A percentile compares a stretch with the other conserved stretches of the same genome.
phyloP scores from a whole-genome alignment of 116 monocot species.

The Posidonia oceanica region DNA sequence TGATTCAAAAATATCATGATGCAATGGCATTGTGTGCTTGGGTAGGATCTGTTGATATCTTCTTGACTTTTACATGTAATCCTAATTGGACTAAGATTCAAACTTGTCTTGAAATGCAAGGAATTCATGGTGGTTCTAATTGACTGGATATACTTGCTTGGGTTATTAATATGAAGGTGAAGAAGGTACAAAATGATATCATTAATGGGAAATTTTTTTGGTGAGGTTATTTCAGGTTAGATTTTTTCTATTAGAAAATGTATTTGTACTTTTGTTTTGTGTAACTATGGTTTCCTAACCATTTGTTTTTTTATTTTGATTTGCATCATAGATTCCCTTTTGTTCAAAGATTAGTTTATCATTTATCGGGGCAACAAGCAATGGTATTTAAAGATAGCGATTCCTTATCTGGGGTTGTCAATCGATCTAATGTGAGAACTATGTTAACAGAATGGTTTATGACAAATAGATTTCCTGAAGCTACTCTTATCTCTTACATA shows the following conservation, averaged over 20 bases:
- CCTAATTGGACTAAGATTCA: conserved; percentile 7
- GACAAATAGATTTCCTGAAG: too few relatives aligned
- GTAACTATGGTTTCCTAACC: background rate
- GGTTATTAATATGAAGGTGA: conserved; percentile 6
- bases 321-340: too few relatives aligned
- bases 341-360: too few relatives aligned
- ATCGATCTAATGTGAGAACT: too few relatives aligned
- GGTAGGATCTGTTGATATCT: conserved; percentile 13
- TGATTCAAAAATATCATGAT: conserved; percentile 29
- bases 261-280: background rate
- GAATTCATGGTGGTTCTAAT: background rate
- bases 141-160: conserved; percentile 5
- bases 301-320: background rate
- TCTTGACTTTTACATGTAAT: conserved; percentile 24
- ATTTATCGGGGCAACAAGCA: too few relatives aligned
- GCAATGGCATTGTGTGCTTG: conserved; percentile 16
- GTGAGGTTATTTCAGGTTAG: background rate
- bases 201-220: background rate
- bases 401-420: too few relatives aligned
- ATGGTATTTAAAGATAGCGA: too few relatives aligned
- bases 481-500: too few relatives aligned
- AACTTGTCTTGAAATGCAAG: background rate
- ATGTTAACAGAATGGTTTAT: too few relatives aligned
- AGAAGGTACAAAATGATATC: conserved; percentile 1
- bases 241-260: background rate